A percentile compares a stretch with the other conserved stretches of the same genome.
phyloP scores from a whole-genome alignment of 73 alveolate genomes.

The Tetrahymena borealis region DNA sequence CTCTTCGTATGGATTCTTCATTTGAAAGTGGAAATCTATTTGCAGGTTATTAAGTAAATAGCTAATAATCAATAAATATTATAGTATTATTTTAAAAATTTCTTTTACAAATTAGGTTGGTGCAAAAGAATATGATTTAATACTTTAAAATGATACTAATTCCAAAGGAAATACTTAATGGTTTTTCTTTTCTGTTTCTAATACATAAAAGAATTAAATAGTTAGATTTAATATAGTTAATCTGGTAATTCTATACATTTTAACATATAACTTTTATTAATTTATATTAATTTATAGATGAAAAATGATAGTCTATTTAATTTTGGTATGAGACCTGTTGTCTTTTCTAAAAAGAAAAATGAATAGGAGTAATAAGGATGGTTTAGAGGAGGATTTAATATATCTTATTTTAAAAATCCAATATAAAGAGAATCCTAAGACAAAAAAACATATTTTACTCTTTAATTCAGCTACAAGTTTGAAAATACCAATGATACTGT shows the following conservation, averaged over 20 bases:
- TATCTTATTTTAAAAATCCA: conserved; percentile 49
- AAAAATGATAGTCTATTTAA: conserved; percentile 73
- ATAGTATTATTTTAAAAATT: not conserved
- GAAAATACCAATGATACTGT: conserved; percentile 84
- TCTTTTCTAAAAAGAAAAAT: conserved; percentile 46
- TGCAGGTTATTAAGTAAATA: not conserved
- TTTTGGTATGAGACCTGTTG: conserved; percentile 72
- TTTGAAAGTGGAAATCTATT: not conserved
- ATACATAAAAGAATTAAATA: not conserved
- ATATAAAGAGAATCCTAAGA: conserved; percentile 17
- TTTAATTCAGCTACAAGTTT: conserved; percentile 79
- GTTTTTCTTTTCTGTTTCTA: conserved; percentile 4
- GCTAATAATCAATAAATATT: not conserved
- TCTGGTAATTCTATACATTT: conserved; percentile 23
- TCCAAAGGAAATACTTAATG: not conserved
- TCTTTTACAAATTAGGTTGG: not conserved
- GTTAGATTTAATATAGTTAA: conserved; percentile 44
- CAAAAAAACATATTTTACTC: conserved; percentile 68
- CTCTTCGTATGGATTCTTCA: not conserved
- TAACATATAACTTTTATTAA: not conserved
- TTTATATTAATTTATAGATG: conserved; percentile 20
- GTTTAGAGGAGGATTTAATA: conserved; percentile 65
- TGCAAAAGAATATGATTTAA: not conserved
- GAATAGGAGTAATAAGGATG: conserved; percentile 32
- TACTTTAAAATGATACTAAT: not conserved